A percentile compares a stretch with the other conserved stretches of the same genome.
These are phyloP conservation scores for Setaria viridis DNA, from an alignment of 202 grass and related monocot genomes.

Conservation along the genomic window DNA sequence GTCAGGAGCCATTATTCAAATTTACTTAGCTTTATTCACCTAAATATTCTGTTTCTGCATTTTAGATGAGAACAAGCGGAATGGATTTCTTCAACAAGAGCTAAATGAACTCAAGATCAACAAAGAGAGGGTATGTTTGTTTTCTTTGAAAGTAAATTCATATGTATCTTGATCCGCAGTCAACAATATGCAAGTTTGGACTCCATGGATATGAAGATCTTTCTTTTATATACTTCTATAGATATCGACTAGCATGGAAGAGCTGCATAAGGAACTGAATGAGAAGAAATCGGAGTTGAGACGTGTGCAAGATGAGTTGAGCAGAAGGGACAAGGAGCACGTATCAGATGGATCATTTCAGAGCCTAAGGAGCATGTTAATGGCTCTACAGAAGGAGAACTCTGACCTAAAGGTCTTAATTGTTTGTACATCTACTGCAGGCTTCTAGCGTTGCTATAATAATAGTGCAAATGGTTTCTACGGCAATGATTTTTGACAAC, in stretches of 20 bases:
- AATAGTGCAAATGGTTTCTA: constrained; percentile 13
- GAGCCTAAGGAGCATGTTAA: constrained; percentile 60
- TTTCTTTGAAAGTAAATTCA: constrained; percentile 21
- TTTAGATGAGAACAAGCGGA: constrained; percentile 78
- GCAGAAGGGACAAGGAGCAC: constrained; percentile 51
- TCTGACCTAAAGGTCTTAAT: constrained; percentile 73
- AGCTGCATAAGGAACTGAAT: constrained; percentile 64
- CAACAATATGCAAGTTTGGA: not conserved
- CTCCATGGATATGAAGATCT: not conserved
- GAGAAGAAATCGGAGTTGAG: constrained; percentile 71
- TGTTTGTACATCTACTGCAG: constrained; percentile 3
- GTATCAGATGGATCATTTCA: constrained; percentile 59
- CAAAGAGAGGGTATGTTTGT: constrained; percentile 66
- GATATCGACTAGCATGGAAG: constrained; percentile 63
- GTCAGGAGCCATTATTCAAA: not conserved
- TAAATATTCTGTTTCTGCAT: constrained; percentile 39
- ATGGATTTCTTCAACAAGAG: constrained; percentile 65
- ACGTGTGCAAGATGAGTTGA: constrained; percentile 62
- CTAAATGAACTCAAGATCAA: constrained; percentile 77
- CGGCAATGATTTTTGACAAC: constrained; percentile 26
- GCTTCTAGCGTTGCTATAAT: not conserved
- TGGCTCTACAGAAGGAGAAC: constrained; percentile 83
- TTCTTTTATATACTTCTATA: constrained; percentile 41
- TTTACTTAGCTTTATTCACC: constrained; percentile 25
- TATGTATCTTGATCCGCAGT: constrained; percentile 28